A percentile compares a stretch with the other conserved stretches of the same genome.
phyloP scores from a whole-genome alignment of 176 grass and related monocot genomes.

The Carex littledalei region DNA sequence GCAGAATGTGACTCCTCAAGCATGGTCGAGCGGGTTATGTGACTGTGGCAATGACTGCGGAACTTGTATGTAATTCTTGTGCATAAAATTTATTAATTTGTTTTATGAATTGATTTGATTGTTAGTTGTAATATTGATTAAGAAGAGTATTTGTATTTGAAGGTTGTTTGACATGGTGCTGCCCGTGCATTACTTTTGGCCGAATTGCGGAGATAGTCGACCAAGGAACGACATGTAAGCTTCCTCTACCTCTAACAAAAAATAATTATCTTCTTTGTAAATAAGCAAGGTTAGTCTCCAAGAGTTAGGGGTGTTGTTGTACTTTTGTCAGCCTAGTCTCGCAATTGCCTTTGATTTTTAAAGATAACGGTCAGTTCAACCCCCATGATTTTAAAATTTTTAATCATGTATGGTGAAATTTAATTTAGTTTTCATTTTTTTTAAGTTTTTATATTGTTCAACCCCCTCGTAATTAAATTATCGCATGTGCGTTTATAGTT shows the following conservation, averaged over 20 bases:
- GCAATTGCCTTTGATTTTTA: no score
- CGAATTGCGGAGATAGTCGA: slow-evolving; percentile 43
- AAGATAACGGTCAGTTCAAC: no score
- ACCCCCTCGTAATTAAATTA: no score
- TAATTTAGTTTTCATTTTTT: no score
- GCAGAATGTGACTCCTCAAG: not conserved
- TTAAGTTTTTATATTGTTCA: no score
- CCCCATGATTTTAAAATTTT: no score
- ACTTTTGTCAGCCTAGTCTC: no score
- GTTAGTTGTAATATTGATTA: not conserved
- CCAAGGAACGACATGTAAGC: slow-evolving; percentile 33
- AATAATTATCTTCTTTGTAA: not conserved
- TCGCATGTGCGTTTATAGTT: no score
- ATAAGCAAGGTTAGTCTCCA: no score
- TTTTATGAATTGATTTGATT: not conserved
- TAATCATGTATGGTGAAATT: no score
- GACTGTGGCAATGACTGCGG: slow-evolving; percentile 40
- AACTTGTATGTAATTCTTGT: slow-evolving; percentile 55
- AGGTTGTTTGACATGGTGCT: slow-evolving; percentile 55
- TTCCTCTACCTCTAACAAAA: not conserved
- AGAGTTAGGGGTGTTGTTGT: no score
- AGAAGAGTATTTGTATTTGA: not conserved
- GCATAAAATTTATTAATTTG: no score
- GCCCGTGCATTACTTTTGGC: slow-evolving; percentile 61
- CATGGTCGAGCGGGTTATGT: slow-evolving; percentile 57